A percentile compares a stretch with the other conserved stretches of the same genome.
Conservation (phyloP, 495 filamentous ascomycete genomes). For the Talaromyces trachyspermus region DNA sequence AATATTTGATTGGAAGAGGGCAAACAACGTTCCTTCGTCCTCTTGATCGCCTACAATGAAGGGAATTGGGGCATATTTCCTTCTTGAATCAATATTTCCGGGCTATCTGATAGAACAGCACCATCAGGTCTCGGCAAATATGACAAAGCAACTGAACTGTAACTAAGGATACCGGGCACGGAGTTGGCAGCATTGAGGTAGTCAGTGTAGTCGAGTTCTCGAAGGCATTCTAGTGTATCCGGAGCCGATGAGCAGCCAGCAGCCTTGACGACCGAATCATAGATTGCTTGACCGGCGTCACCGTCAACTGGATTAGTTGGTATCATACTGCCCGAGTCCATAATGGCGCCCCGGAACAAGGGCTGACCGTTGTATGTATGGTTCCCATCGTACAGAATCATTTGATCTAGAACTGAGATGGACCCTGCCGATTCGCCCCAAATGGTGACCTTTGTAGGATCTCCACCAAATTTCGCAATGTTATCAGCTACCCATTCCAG, state of each 20-base stretch:
- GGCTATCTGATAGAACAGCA: slow-evolving; percentile 43
- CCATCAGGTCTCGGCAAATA: slow-evolving; percentile 63
- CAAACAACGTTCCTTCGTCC: slow-evolving; percentile 58
- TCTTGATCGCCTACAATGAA: slow-evolving; percentile 53
- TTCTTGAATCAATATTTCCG: slow-evolving; percentile 40
- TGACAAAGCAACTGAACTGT: slow-evolving; percentile 54
- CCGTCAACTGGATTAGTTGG: slow-evolving; percentile 60
- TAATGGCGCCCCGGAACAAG: slow-evolving; percentile 63
- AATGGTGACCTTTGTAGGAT: slow-evolving; percentile 58
- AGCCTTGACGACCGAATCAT: slow-evolving; percentile 50
- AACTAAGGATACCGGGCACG: slow-evolving; percentile 55
- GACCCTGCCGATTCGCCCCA: slow-evolving; percentile 69
- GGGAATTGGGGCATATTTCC: slow-evolving; percentile 52
- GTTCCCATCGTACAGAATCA: slow-evolving; percentile 60
- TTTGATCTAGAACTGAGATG: slow-evolving; percentile 65
- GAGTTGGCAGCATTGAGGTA: slow-evolving; percentile 61
- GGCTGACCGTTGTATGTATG: slow-evolving; percentile 61
- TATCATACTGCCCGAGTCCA: slow-evolving; percentile 61
- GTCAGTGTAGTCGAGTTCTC: slow-evolving; percentile 46
- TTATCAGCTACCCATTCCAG: slow-evolving; percentile 49
- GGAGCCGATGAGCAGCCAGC: slow-evolving; percentile 51
- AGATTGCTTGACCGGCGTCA: slow-evolving; percentile 54
- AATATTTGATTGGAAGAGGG: slow-evolving; percentile 57
- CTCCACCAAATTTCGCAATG: slow-evolving; percentile 48
- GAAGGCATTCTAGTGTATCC: slow-evolving; percentile 58